A percentile compares a stretch with the other conserved stretches of the same genome.
These are phyloP conservation scores for Voacanga thouarsii DNA, from an alignment of 257 asterid genomes.

Conservation along the genomic window DNA sequence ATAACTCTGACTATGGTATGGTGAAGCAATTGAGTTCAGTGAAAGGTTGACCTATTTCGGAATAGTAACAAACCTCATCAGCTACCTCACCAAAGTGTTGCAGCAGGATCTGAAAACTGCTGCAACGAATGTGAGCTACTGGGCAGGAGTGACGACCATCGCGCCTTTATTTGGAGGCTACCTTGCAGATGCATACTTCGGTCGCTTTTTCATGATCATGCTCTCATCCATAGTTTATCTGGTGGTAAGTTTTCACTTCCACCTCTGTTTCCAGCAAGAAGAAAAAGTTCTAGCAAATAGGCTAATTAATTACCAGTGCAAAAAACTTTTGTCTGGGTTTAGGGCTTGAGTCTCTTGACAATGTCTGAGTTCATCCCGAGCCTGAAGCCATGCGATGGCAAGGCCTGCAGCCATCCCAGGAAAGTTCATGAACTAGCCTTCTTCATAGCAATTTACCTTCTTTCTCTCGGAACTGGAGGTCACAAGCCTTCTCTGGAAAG, in stretches of 20 bases:
- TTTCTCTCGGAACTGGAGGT: conserved; percentile 74
- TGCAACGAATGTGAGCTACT: conserved; percentile 26
- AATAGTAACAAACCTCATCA: conserved; percentile 21
- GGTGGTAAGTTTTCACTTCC: conserved; percentile 12
- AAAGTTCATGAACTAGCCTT: conserved; percentile 47
- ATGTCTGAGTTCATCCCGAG: conserved; percentile 58
- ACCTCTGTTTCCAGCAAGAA: neutral
- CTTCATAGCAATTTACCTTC: conserved; percentile 61
- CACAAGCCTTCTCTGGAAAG: conserved; percentile 77
- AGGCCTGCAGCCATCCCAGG: conserved; percentile 26
- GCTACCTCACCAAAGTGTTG: conserved; percentile 26
- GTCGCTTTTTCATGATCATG: conserved; percentile 26
- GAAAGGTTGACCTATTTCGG: conserved; percentile 31
- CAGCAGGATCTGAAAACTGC: conserved; percentile 35
- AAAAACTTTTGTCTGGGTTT: neutral
- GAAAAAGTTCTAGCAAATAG: neutral
- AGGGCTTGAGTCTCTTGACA: conserved; percentile 71
- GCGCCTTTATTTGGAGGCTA: conserved; percentile 33
- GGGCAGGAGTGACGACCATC: conserved; percentile 30
- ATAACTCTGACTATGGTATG: neutral
- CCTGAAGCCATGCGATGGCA: conserved; percentile 39
- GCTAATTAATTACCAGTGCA: neutral
- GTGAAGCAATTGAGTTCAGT: conserved; percentile 26
- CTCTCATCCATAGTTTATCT: conserved; percentile 30
- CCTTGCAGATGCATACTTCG: conserved; percentile 32